Evolutionary conservation across 2,329 filamentous ascomycete genomes (phyloP).

Genomic region (Colletotrichum salicis): DNA sequence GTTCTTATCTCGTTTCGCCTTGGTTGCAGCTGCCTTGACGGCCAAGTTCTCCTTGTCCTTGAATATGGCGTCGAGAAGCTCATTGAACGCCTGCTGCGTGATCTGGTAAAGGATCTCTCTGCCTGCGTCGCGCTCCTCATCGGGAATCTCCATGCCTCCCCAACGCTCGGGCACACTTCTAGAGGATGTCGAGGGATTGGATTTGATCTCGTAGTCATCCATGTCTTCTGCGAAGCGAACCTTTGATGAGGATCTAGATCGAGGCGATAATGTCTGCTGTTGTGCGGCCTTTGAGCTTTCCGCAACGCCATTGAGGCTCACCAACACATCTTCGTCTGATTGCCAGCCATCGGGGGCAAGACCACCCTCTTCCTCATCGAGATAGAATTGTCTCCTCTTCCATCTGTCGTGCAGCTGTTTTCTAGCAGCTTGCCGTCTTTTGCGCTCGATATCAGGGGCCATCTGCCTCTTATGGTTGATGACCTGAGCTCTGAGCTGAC

Average conservation of each 20-base stretch:
- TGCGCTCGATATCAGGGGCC: constrained; percentile 51
- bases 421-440: constrained; percentile 54
- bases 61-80: constrained; percentile 89
- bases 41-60: constrained; percentile 81
- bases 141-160: constrained; percentile 82
- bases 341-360: constrained; percentile 72
- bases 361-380: constrained; percentile 85
- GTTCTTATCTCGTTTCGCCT: constrained; percentile 68
- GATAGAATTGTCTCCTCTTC: constrained; percentile 81
- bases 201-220: constrained; percentile 75
- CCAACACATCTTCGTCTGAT: constrained; percentile 67
- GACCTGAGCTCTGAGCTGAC: constrained; percentile 52
- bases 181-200: constrained; percentile 79
- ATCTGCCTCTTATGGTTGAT: constrained; percentile 49
- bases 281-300: constrained; percentile 58
- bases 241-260: constrained; percentile 81
- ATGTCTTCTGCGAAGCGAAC: constrained; percentile 80
- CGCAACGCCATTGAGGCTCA: constrained; percentile 47
- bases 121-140: constrained; percentile 83
- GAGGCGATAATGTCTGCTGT: constrained; percentile 54
- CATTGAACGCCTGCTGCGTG: constrained; percentile 92
- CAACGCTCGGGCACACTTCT: constrained; percentile 78
- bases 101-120: constrained; percentile 92
- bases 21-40: constrained; percentile 73
- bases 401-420: constrained; percentile 75